Conservation (phyloP, 192 early-diverging fungal species). For the Kappamyces sp. region DNA sequence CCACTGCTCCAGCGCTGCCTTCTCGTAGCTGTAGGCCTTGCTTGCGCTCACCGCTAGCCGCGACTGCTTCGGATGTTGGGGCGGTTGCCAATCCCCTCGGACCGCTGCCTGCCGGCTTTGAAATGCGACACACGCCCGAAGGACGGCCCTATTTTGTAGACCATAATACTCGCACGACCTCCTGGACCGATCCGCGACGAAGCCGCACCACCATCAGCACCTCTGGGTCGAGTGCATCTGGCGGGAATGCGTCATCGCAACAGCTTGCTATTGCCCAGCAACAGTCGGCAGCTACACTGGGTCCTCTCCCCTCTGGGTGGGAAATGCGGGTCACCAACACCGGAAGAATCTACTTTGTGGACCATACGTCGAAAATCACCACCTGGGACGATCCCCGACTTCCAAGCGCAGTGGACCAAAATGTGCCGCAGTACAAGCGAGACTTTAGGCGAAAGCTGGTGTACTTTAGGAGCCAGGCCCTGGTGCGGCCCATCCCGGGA, state of each 20-base stretch:
- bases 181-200: slow-evolving; percentile 79
- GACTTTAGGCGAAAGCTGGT: slow-evolving; percentile 97
- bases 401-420: slow-evolving; percentile 54
- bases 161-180: slow-evolving; percentile 95
- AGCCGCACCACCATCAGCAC: slow-evolving; percentile 44
- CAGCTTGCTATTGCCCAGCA: slow-evolving; percentile 53
- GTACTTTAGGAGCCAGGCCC: slow-evolving; percentile 91
- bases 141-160: slow-evolving; percentile 97
- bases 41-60: slow-evolving; percentile 9
- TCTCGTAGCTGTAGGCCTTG: too few relatives aligned
- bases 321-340: slow-evolving; percentile 96
- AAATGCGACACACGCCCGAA: slow-evolving; percentile 34
- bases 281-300: slow-evolving; percentile 68
- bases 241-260: too few relatives aligned
- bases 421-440: slow-evolving; percentile 97
- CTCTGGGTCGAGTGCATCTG: slow-evolving; percentile 36
- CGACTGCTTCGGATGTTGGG: slow-evolving; percentile 1
- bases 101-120: slow-evolving; percentile 22
- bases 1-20: too few relatives aligned
- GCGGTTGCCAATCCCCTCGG: slow-evolving; percentile 4
- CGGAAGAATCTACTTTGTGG: slow-evolving; percentile 94
- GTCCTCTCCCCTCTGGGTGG: slow-evolving; percentile 94
- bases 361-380: slow-evolving; percentile 96
- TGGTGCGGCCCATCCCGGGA: slow-evolving; percentile 74
- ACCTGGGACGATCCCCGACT: slow-evolving; percentile 88